phyloP scores from a whole-genome alignment of 495 filamentous ascomycete genomes.

The Trichoderma parareesei region DNA sequence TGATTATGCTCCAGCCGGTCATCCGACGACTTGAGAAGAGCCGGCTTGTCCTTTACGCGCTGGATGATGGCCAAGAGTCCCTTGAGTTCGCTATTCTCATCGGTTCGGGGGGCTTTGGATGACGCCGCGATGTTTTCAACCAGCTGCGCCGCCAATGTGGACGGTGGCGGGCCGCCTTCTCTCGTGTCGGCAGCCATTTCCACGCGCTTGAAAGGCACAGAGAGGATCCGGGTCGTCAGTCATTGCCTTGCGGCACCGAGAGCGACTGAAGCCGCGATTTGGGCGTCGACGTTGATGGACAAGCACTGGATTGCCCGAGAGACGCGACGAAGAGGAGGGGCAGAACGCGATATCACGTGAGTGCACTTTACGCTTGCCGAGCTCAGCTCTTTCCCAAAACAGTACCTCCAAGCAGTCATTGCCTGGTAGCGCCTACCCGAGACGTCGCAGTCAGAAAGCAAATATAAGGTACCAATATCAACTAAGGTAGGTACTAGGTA shows the following conservation, averaged over 20 bases:
- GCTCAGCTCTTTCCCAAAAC: background rate
- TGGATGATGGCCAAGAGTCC: constrained; percentile 32
- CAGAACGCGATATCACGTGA: constrained; percentile 11
- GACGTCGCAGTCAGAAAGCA: background rate
- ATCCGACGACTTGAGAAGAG: constrained; percentile 38
- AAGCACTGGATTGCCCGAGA: background rate
- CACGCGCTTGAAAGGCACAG: constrained; percentile 14
- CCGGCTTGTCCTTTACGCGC: constrained; percentile 32
- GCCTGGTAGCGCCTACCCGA: background rate
- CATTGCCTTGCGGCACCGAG: constrained; percentile 5
- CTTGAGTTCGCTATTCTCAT: constrained; percentile 37
- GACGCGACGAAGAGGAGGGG: constrained; percentile 9
- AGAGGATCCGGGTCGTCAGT: background rate
- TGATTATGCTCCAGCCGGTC: constrained; percentile 67
- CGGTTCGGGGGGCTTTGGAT: constrained; percentile 28
- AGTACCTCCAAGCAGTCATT: too few species aligned
- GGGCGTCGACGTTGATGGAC: background rate
- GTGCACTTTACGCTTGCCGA: background rate
- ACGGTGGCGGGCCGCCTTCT: constrained; percentile 43
- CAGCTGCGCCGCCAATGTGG: constrained; percentile 62
- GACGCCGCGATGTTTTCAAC: constrained; percentile 46
- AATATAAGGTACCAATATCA: too few species aligned
- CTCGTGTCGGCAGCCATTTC: constrained; percentile 16
- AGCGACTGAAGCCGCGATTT: background rate
- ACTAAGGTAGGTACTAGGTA: too few species aligned